A percentile compares a stretch with the other conserved stretches of the same genome.
These are phyloP conservation scores for Pichia sp. DNA, from an alignment of 1,139 yeast genomes.

Conservation along the genomic window DNA sequence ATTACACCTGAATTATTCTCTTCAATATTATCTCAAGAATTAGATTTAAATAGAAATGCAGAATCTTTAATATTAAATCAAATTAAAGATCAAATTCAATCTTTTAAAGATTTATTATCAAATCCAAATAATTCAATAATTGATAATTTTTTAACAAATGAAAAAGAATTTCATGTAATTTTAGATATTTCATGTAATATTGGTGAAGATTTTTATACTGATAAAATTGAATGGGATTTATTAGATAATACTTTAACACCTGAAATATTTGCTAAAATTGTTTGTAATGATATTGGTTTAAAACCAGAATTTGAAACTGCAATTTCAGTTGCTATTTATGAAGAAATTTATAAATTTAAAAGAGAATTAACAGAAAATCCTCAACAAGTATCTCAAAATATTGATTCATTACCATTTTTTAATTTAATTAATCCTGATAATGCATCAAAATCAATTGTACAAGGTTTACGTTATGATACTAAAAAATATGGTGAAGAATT, in stretches of 20 bases:
- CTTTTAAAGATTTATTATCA: slow-evolving; percentile 34
- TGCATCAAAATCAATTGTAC: slow-evolving; percentile 26
- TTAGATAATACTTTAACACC: slow-evolving; percentile 64
- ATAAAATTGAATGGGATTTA: slow-evolving; percentile 93
- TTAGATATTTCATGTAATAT: slow-evolving; percentile 78
- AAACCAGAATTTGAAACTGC: slow-evolving; percentile 86
- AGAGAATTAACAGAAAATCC: slow-evolving; percentile 86
- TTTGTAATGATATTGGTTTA: slow-evolving; percentile 80
- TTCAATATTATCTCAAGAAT: slow-evolving; percentile 67
- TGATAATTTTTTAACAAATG: slow-evolving; percentile 41
- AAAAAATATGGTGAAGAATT: slow-evolving; percentile 63
- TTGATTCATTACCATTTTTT: slow-evolving; percentile 30
- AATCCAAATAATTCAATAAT: slow-evolving; percentile 30
- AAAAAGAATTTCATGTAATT: slow-evolving; percentile 62
- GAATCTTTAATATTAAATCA: slow-evolving; percentile 64
- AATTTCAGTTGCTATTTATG: slow-evolving; percentile 82
- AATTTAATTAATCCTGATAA: slow-evolving; percentile 40
- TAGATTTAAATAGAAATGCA: slow-evolving; percentile 65
- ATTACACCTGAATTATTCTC: slow-evolving; percentile 86
- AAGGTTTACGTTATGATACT: slow-evolving; percentile 63
- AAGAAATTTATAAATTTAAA: slow-evolving; percentile 66
- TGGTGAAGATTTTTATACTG: slow-evolving; percentile 81
- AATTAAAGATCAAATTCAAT: slow-evolving; percentile 75
- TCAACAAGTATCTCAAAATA: slow-evolving; percentile 32
- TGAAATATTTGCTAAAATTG: slow-evolving; percentile 73